Percentiles rank a stretch among this genome's conserved stretches.
Conservation (phyloP, 345 rosid genomes). For the Eucalyptus pauciflora region DNA sequence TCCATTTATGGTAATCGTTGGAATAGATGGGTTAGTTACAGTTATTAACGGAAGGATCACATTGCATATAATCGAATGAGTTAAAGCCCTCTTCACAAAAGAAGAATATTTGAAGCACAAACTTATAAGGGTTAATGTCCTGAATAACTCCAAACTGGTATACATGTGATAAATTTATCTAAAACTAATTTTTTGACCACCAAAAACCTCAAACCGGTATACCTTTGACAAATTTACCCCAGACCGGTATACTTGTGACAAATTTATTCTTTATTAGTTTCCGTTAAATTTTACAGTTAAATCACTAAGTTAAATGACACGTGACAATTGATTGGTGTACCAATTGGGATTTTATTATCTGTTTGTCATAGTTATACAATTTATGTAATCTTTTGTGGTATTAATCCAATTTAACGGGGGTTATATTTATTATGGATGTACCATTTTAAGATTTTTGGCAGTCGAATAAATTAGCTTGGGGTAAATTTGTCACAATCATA, state of each 20-base stretch:
- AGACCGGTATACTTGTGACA: no score
- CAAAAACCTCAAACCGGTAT: rapidly evolving
- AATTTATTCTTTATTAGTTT: no score
- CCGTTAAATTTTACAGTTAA: no score
- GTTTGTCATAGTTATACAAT: no score
- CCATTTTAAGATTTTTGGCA: rapidly evolving
- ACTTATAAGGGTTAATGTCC: neutral
- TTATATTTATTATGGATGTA: no score
- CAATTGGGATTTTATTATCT: no score
- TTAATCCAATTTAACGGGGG: no score
- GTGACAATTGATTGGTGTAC: rapidly evolving
- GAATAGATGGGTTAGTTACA: neutral
- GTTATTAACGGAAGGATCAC: neutral
- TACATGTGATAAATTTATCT: no score
- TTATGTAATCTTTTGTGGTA: no score
- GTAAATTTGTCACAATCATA: rapidly evolving
- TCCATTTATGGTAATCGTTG: neutral
- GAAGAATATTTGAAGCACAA: neutral
- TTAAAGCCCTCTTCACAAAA: neutral
- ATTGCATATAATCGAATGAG: neutral
- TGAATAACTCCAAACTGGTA: rapidly evolving
- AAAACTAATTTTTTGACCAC: no score
- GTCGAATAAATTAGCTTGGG: no score
- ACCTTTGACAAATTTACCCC: rapidly evolving
- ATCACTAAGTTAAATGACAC: no score